Percentiles rank a stretch among this genome's conserved stretches.
These are phyloP conservation scores for Oryza meyeriana DNA, from an alignment of 176 grass and related monocot genomes.

Conservation along the genomic window DNA sequence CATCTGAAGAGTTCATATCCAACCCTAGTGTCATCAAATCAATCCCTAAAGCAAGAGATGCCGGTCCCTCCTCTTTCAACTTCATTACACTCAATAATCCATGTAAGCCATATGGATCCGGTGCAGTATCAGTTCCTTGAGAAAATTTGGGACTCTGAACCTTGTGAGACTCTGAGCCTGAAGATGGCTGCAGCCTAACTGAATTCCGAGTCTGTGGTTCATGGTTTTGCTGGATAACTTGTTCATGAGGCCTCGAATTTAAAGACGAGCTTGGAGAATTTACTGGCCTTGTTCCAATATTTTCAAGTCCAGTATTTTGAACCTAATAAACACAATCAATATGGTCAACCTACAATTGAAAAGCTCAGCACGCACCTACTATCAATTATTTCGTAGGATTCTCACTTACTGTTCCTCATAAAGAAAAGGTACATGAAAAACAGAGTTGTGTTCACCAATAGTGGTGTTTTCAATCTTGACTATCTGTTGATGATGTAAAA, in stretches of 20 bases:
- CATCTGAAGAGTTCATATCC: constrained; percentile 83
- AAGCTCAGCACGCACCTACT: constrained; percentile 19
- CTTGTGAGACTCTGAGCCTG: constrained; percentile 55
- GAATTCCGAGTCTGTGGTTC: constrained; percentile 75
- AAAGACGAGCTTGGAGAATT: constrained; percentile 55
- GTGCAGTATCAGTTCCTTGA: constrained; percentile 50
- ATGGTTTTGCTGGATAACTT: constrained; percentile 87
- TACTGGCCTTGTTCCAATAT: constrained; percentile 59
- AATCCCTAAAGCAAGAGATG: constrained; percentile 87
- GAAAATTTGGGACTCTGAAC: constrained; percentile 68
- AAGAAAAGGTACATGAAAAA: constrained; percentile 3
- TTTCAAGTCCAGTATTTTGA: constrained; percentile 59
- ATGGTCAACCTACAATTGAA: constrained; percentile 22
- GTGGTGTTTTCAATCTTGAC: constrained; percentile 45
- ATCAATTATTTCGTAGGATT: not conserved
- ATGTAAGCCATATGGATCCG: constrained; percentile 69
- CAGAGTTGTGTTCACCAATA: constrained; percentile 23
- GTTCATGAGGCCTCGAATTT: constrained; percentile 62
- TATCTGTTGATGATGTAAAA: constrained; percentile 43
- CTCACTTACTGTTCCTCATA: not conserved
- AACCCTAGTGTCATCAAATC: constrained; percentile 85
- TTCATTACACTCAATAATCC: constrained; percentile 76
- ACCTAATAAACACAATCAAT: constrained; percentile 57
- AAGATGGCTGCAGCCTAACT: constrained; percentile 58
- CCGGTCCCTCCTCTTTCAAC: constrained; percentile 65